These are phyloP conservation scores for Aspergillus candidus DNA, from an alignment of 2,329 filamentous ascomycete genomes.

Conservation along the genomic window DNA sequence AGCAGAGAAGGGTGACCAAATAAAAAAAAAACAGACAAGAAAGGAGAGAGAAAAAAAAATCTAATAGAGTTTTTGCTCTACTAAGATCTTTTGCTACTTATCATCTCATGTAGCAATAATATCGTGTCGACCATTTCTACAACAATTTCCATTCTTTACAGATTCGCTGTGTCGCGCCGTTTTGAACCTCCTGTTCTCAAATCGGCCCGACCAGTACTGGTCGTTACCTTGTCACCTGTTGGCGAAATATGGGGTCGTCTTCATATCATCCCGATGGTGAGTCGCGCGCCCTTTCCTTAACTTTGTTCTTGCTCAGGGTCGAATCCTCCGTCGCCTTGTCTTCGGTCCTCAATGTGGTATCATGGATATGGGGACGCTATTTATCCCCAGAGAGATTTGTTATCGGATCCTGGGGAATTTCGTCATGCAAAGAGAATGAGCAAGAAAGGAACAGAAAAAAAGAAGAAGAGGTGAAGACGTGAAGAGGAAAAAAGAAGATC, in stretches of 20 bases:
- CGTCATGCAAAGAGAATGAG: background rate
- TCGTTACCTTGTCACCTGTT: slow-evolving; percentile 13
- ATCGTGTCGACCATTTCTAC: slow-evolving; percentile 1
- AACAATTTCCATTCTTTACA: slow-evolving; percentile 2
- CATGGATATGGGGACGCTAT: background rate
- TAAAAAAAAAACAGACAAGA: too few species aligned
- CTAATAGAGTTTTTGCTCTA: too few species aligned
- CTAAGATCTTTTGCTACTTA: too few species aligned
- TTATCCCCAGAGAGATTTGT: too few species aligned
- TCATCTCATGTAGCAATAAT: slow-evolving; percentile 18
- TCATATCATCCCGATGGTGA: slow-evolving; percentile 35
- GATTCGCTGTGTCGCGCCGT: slow-evolving; percentile 10
- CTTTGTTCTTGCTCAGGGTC: slow-evolving; percentile 10
- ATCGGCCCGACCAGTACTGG: slow-evolving; percentile 18
- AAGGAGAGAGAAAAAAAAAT: too few species aligned
- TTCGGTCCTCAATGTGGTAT: background rate
- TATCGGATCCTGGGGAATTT: too few species aligned
- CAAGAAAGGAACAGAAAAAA: background rate
- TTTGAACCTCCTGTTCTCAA: slow-evolving; percentile 13
- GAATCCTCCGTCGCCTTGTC: slow-evolving; percentile 7
- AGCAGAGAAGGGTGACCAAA: too few species aligned
- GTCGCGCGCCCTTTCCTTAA: slow-evolving; percentile 19
- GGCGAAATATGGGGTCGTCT: slow-evolving; percentile 29
- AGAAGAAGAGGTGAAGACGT: too few species aligned
- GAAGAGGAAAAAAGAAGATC: too few species aligned